These are phyloP conservation scores for Dioscorea cayenensis DNA, from an alignment of 116 monocot species.

Conservation along the genomic window DNA sequence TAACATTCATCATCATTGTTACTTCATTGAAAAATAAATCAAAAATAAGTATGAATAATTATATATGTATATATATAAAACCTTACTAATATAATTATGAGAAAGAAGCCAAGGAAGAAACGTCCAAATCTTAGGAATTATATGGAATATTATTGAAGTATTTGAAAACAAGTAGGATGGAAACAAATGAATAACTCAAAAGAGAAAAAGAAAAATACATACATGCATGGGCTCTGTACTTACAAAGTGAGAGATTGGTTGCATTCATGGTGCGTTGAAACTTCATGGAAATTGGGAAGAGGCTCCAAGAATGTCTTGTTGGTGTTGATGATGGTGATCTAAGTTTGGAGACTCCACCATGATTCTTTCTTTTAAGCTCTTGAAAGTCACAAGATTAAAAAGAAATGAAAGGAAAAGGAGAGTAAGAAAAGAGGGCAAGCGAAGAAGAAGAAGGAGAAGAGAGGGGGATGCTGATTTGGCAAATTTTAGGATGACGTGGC, in stretches of 20 bases:
- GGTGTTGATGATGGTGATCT: slow-evolving; percentile 42
- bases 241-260: slow-evolving; percentile 26
- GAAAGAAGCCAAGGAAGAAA: slow-evolving; percentile 26
- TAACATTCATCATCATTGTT: slow-evolving; percentile 12
- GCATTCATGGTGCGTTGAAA: slow-evolving; percentile 11
- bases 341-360: slow-evolving; percentile 49
- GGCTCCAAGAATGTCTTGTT: slow-evolving; percentile 20
- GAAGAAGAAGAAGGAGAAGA: no score
- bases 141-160: not conserved
- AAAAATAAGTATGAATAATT: not conserved
- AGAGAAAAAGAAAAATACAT: not conserved
- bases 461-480: no score
- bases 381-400: slow-evolving; percentile 24
- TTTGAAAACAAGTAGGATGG: not conserved
- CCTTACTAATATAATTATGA: not conserved
- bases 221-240: not conserved
- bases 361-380: slow-evolving; percentile 28
- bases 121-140: slow-evolving; percentile 65
- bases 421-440: no score
- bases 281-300: slow-evolving; percentile 6
- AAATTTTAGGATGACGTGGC: no score
- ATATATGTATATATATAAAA: not conserved
- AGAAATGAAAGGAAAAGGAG: not conserved
- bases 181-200: slow-evolving; percentile 5
- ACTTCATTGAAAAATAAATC: slow-evolving; percentile 11